phyloP scores from a whole-genome alignment of 768 basidiomycete genomes.

The Leucocoprinus birnbaumii region DNA sequence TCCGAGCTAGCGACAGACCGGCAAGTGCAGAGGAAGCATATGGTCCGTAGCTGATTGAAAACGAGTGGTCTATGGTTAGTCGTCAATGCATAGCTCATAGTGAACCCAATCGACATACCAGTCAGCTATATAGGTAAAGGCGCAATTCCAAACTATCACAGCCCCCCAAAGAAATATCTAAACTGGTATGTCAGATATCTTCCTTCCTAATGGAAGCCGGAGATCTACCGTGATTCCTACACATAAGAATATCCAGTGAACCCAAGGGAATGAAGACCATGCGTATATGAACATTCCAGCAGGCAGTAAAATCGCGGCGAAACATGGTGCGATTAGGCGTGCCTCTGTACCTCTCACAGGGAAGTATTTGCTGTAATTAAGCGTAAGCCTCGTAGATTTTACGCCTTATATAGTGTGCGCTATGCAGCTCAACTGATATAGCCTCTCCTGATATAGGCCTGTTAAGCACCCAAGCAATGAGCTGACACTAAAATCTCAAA shows the following conservation, averaged over 20 bases:
- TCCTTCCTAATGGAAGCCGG: background rate
- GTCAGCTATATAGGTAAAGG: constrained; percentile 66
- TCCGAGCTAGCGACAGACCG: constrained; percentile 63
- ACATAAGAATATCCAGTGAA: constrained; percentile 61
- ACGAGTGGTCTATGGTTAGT: background rate
- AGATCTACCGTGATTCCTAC: constrained; percentile 45
- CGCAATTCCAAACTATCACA: constrained; percentile 53
- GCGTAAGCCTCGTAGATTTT: no score
- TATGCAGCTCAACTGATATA: constrained; percentile 47
- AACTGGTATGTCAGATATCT: no score
- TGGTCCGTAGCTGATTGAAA: constrained; percentile 40
- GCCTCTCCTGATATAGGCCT: constrained; percentile 44
- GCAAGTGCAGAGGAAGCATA: constrained; percentile 71
- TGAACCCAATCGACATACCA: constrained; percentile 35
- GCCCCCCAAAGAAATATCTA: constrained; percentile 47
- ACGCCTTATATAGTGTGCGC: no score
- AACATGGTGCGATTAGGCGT: constrained; percentile 54
- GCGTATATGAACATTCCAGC: constrained; percentile 69
- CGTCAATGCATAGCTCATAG: background rate
- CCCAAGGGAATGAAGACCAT: constrained; percentile 54
- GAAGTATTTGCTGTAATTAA: constrained; percentile 26
- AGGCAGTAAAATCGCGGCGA: constrained; percentile 52
- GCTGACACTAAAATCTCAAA: constrained; percentile 42
- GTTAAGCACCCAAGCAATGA: constrained; percentile 42
- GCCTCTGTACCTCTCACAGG: constrained; percentile 49